Percentiles rank a stretch among this genome's conserved stretches.
phyloP scores from a whole-genome alignment of 1,284 basidiomycete species.

The Ganoderma resinaceum region DNA sequence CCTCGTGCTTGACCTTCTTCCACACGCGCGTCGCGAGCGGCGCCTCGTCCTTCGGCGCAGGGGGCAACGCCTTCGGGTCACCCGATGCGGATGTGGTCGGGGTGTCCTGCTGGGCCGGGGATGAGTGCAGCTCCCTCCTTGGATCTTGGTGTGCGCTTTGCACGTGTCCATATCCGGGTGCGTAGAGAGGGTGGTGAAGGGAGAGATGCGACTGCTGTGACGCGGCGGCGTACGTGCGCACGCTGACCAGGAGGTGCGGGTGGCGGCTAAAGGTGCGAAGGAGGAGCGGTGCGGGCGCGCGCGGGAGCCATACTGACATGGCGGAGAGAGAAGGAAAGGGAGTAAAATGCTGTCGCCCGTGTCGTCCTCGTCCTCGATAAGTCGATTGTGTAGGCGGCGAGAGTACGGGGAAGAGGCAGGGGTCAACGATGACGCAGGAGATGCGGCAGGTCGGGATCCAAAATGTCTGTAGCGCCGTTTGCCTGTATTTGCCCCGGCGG shows the following conservation, averaged over 20 bases:
- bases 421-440: conserved; percentile 26
- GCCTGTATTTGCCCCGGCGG: conserved; percentile 15
- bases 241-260: conserved; percentile 34
- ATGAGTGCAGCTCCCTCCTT: conserved; percentile 21
- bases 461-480: conserved; percentile 13
- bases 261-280: conserved; percentile 45
- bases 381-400: not conserved
- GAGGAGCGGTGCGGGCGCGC: conserved; percentile 50
- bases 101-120: conserved; percentile 22
- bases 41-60: conserved; percentile 56
- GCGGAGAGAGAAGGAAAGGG: conserved; percentile 11
- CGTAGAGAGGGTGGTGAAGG: conserved; percentile 32
- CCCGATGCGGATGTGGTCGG: conserved; percentile 20
- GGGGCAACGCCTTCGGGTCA: conserved; percentile 55
- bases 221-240: conserved; percentile 25
- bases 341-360: conserved; percentile 11
- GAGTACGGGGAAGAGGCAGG: not conserved
- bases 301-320: conserved; percentile 46
- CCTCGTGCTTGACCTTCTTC: conserved; percentile 97
- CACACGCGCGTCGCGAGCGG: conserved; percentile 73
- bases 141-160: not conserved
- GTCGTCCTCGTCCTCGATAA: conserved; percentile 14
- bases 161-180: not conserved
- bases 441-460: conserved; percentile 1
- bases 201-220: conserved; percentile 23